Evolutionary conservation across 1,284 basidiomycete genomes (phyloP).

Genomic region (Fistulina hepatica): DNA sequence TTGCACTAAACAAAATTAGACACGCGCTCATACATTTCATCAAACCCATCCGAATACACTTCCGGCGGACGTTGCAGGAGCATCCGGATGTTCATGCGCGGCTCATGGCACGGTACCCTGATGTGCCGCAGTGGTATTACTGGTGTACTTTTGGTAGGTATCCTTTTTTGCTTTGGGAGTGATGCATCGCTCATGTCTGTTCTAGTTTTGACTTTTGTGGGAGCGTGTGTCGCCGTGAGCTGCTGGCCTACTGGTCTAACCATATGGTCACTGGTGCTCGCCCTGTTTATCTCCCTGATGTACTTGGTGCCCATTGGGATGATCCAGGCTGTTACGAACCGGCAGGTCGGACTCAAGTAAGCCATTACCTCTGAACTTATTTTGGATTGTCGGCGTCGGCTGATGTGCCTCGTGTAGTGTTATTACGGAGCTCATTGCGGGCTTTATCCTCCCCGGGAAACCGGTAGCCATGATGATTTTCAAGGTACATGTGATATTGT

Average conservation of each 20-base stretch:
- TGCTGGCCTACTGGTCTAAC: conserved; percentile 58
- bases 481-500: conserved; percentile 19
- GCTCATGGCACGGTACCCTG: conserved; percentile 70
- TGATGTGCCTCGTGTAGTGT: conserved; percentile 25
- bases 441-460: conserved; percentile 39
- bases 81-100: conserved; percentile 77
- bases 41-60: conserved; percentile 53
- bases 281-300: conserved; percentile 34
- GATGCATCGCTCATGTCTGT: conserved; percentile 1
- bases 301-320: conserved; percentile 30
- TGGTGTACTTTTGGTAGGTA: conserved; percentile 26
- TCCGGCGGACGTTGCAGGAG: conserved; percentile 48
- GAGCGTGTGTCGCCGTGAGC: conserved; percentile 60
- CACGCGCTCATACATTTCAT: conserved; percentile 69
- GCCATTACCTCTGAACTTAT: conserved; percentile 8
- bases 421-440: conserved; percentile 49
- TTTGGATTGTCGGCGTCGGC: not conserved
- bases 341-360: conserved; percentile 46
- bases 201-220: conserved; percentile 39
- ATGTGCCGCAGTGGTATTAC: conserved; percentile 73
- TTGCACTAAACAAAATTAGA: conserved; percentile 22
- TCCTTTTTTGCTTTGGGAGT: conserved; percentile 1
- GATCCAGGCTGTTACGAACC: conserved; percentile 44
- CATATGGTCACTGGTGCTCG: conserved; percentile 47
- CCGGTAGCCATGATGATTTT: conserved; percentile 55